These are phyloP conservation scores for Chaetomium fimeti DNA, from an alignment of 495 filamentous ascomycete genomes.

Conservation along the genomic window DNA sequence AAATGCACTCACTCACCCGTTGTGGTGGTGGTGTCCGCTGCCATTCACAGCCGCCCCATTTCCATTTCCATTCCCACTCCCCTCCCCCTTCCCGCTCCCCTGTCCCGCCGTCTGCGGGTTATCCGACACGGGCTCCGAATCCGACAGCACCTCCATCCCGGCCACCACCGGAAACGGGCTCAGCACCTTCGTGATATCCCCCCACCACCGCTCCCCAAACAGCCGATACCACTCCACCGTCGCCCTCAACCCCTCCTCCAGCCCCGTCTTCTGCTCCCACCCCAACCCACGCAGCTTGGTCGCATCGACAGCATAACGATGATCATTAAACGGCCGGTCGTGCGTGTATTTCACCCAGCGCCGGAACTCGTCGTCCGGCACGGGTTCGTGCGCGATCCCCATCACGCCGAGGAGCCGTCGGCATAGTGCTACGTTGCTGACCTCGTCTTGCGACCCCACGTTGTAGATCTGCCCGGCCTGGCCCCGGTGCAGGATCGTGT, in stretches of 20 bases:
- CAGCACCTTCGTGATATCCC: constrained; percentile 64
- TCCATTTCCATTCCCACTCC: neutral
- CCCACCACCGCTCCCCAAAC: constrained; percentile 68
- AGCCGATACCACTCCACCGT: constrained; percentile 70
- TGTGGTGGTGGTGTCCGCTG: too few relatives aligned
- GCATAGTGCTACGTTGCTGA: constrained; percentile 62
- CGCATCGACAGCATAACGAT: constrained; percentile 65
- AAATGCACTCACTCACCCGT: neutral
- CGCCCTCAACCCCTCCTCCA: constrained; percentile 59
- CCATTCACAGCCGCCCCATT: neutral
- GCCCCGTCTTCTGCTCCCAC: constrained; percentile 62
- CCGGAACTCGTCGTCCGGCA: constrained; percentile 42
- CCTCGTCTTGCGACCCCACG: constrained; percentile 65
- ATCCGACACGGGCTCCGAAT: constrained; percentile 50
- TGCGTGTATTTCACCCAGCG: constrained; percentile 63
- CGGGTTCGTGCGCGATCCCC: constrained; percentile 35
- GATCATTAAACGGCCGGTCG: constrained; percentile 73
- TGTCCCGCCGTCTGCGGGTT: constrained; percentile 32
- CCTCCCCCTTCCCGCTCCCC: neutral
- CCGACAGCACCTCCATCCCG: constrained; percentile 49
- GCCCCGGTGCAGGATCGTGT: constrained; percentile 73
- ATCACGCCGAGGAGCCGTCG: constrained; percentile 55
- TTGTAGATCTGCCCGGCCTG: constrained; percentile 68
- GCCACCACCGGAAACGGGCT: constrained; percentile 58
- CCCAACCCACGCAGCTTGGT: constrained; percentile 63